Evolutionary conservation across 352 stramenopile genomes (phyloP), one percentile per base, ranked within the genome.

Genomic region (Phytophthora cryptogea): DNA sequence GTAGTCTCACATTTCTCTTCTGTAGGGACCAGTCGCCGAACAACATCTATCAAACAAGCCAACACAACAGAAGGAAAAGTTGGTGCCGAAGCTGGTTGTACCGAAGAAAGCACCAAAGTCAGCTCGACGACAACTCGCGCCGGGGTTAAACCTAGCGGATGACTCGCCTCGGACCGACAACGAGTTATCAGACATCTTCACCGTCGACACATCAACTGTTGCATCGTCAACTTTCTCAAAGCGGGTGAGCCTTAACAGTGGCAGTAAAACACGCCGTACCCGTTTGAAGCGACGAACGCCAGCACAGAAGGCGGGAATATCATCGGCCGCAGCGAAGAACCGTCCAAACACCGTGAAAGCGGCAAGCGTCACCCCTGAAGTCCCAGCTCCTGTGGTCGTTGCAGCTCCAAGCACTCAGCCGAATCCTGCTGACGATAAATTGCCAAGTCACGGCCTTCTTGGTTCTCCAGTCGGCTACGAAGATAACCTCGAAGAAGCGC

Each of bases 201-300:
- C 30, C n/a, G 31, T 20, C 20, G 40, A 60, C 31, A 23, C 13
- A 5, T 17, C 20, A 23, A 10, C 44, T 23, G 31, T 14, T 55
- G 4, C 43, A 53, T 41, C 32, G 20, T 10, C 41, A 28, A 43
- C 27, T 1, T 8, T 48, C 23, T 54, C 32, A 35, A 10, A 44
- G 33, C 52, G 54, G 2, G 10, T 4, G 30, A 48, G 17, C 20
- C 11, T 42, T n/a, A 60, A 16, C 5, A 33, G 9, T 32, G 23
- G 31, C 17, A 54, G 8, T 6, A 31, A 32, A 32, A 28, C 31
- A 44, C 63, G 62, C 13, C 56, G 44, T 14, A 28, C 61, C 48
- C 62, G 66, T 30, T 61, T 74, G 33, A 66, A 68, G 17, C 63
- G 61, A 48, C 66, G 66, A 10, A 68, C 46, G 23, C 49, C 43